These are phyloP conservation scores for Fusarium algeriense DNA, from an alignment of 2,329 filamentous ascomycete species.

Conservation along the genomic window DNA sequence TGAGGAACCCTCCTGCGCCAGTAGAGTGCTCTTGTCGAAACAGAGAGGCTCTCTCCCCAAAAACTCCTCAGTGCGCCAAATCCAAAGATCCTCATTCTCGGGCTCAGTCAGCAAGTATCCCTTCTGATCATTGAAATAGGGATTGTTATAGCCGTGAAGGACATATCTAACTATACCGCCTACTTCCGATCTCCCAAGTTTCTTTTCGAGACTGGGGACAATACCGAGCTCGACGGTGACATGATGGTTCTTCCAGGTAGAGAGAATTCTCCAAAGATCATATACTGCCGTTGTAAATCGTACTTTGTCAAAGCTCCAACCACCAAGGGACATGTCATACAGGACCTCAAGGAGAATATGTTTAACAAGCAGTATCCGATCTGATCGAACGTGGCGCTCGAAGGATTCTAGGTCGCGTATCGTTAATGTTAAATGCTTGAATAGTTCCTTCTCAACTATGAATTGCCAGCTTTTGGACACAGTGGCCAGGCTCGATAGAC, in stretches of 20 bases:
- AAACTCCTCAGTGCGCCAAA: rapidly evolving
- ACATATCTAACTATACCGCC: no score
- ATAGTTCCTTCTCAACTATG: slow-evolving; percentile 13
- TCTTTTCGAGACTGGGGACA: background rate
- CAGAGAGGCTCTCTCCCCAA: background rate
- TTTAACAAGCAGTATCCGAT: slow-evolving; percentile 1
- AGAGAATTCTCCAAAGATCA: slow-evolving; percentile 20
- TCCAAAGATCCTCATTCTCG: background rate
- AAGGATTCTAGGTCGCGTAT: background rate
- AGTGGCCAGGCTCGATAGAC: background rate
- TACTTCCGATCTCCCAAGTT: no score
- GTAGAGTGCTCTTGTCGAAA: rapidly evolving
- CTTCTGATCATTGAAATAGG: no score
- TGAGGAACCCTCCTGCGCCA: no score
- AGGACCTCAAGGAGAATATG: slow-evolving; percentile 23
- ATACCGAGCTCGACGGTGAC: slow-evolving; percentile 29
- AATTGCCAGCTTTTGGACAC: slow-evolving; percentile 23
- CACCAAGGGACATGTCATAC: background rate
- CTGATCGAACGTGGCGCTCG: background rate
- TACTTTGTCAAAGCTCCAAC: no score
- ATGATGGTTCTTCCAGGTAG: slow-evolving; percentile 8
- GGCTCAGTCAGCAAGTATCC: no score
- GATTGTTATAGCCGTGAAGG: no score
- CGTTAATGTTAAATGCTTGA: background rate
- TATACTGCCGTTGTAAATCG: background rate